phyloP scores from a whole-genome alignment of 257 asterid species.

The Solanum chiquidenum region DNA sequence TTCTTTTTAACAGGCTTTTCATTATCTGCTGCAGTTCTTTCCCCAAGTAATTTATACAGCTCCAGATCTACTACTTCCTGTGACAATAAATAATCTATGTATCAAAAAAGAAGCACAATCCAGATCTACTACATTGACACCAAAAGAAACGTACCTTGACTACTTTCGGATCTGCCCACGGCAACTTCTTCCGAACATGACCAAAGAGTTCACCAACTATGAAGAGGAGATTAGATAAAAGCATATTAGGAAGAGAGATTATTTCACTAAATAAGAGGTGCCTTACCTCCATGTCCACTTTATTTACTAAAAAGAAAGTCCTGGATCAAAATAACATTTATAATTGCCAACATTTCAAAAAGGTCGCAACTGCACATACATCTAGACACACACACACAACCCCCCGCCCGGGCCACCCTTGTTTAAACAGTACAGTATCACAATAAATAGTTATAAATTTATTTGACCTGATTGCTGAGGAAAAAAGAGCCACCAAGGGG shows the following conservation, averaged over 20 bases:
- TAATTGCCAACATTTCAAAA: not conserved
- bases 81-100: not conserved
- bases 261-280: not conserved
- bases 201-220: conserved; percentile 81
- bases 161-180: conserved; percentile 89
- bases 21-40: conserved; percentile 73
- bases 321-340: not conserved
- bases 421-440: not conserved
- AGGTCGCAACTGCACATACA: not conserved
- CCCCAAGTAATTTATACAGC: conserved; percentile 68
- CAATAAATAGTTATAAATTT: not conserved
- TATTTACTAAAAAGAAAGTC: not conserved
- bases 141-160: conserved; percentile 48
- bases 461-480: too few species aligned
- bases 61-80: conserved; percentile 77
- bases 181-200: conserved; percentile 69
- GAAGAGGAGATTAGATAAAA: not conserved
- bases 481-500: not conserved
- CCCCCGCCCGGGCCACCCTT: not conserved
- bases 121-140: not conserved
- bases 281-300: not conserved
- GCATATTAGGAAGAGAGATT: not conserved
- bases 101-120: not conserved
- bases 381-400: too few species aligned
- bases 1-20: conserved; percentile 81